Conservation (phyloP, 768 basidiomycete genomes). For the Trametes coccinea region DNA sequence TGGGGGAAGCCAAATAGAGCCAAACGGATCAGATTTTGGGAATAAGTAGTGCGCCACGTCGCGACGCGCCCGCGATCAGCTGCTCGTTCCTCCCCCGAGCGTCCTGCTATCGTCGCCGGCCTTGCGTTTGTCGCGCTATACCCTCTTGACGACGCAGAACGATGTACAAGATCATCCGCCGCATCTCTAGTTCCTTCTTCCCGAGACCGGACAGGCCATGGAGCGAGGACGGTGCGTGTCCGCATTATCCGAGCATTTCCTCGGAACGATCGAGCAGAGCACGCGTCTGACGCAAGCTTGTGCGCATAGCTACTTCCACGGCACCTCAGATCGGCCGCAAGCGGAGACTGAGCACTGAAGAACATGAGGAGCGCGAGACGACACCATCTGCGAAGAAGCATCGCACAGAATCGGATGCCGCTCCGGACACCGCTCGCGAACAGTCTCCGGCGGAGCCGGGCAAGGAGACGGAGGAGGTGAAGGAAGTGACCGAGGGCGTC, state of each 20-base stretch:
- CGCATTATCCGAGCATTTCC: slow-evolving; percentile 2
- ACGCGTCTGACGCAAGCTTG: slow-evolving; percentile 21
- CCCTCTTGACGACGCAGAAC: slow-evolving; percentile 3
- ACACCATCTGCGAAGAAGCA: slow-evolving; percentile 40
- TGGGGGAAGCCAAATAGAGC: slow-evolving; percentile 17
- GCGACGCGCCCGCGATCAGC: slow-evolving; percentile 20
- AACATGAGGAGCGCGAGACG: slow-evolving; percentile 42
- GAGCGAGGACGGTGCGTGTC: slow-evolving; percentile 70
- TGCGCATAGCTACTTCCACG: slow-evolving; percentile 63
- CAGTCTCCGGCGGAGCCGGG: slow-evolving; percentile 22
- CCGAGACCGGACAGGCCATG: slow-evolving; percentile 74
- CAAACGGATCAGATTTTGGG: slow-evolving; percentile 15
- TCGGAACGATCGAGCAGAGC: slow-evolving; percentile 28
- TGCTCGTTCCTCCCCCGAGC: slow-evolving; percentile 2
- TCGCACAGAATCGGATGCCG: slow-evolving; percentile 43
- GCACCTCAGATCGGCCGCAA: slow-evolving; percentile 70
- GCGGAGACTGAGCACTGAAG: slow-evolving; percentile 57
- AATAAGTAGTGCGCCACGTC: slow-evolving; percentile 17
- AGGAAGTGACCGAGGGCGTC: slow-evolving; percentile 71
- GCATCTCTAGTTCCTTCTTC: slow-evolving; percentile 68
- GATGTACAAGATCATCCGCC: slow-evolving; percentile 73
- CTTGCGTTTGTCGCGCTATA: slow-evolving; percentile 1
- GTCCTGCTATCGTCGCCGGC: background rate
- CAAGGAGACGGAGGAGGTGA: slow-evolving; percentile 50
- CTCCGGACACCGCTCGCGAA: slow-evolving; percentile 29